Evolutionary conservation across 345 rosid species (phyloP).

Genomic region (Rhodamnia rubescens): DNA sequence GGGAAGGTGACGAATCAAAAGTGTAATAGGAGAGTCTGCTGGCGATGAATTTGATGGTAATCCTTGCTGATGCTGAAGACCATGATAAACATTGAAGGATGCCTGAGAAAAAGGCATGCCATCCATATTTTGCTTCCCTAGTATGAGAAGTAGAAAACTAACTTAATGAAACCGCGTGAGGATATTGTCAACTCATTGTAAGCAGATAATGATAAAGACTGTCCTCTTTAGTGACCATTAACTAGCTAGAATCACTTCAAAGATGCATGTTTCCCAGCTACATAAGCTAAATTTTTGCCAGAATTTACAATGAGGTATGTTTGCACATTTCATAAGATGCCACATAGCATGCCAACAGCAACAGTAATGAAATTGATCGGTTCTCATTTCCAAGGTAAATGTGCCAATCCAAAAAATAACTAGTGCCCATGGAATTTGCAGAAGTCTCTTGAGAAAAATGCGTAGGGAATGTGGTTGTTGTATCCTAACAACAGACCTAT

Average conservation of each 20-base stretch:
- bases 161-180: not conserved
- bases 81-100: not conserved
- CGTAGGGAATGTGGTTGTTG: not conserved
- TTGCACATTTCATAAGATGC: not conserved
- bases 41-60: not conserved
- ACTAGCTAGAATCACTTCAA: not conserved
- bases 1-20: slow-evolving; percentile 68
- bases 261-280: not conserved
- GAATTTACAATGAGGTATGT: not conserved
- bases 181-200: not conserved
- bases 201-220: not conserved
- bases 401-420: not conserved
- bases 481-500: not conserved
- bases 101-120: slow-evolving; percentile 1
- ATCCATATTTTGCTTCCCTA: not conserved
- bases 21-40: slow-evolving; percentile 19
- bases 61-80: slow-evolving; percentile 1
- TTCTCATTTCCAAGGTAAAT: not conserved
- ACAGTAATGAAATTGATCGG: not conserved
- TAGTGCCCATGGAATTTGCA: not conserved
- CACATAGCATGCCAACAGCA: not conserved
- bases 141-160: not conserved
- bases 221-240: not conserved
- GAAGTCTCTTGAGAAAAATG: not conserved
- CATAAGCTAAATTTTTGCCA: not conserved